phyloP scores from a whole-genome alignment of 2,329 filamentous ascomycete genomes.

The Penicillium psychrosexuale region DNA sequence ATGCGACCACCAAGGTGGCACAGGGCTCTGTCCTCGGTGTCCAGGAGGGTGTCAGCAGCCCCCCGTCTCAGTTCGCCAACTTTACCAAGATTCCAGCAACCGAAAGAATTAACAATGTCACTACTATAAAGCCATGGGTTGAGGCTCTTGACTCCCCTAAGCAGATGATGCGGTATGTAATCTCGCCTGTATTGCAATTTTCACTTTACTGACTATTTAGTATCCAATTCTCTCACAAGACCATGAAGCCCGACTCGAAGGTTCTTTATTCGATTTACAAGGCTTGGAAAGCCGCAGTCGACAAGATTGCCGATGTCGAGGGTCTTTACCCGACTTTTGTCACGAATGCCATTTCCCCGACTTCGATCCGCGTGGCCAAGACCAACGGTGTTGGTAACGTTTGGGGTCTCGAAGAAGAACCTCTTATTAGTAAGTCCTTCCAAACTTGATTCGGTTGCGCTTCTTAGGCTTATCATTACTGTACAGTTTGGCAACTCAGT shows the following conservation, averaged over 20 bases:
- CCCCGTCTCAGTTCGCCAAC: constrained; percentile 33
- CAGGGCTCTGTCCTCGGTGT: constrained; percentile 33
- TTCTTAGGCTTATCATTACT: neutral
- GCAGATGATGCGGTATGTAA: constrained; percentile 36
- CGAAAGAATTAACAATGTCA: constrained; percentile 28
- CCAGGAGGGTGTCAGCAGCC: constrained; percentile 33
- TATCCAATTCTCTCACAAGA: constrained; percentile 38
- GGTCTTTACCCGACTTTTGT: constrained; percentile 42
- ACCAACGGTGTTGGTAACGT: constrained; percentile 42
- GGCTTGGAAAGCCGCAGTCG: constrained; percentile 35
- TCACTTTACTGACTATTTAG: constrained; percentile 12
- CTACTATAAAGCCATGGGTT: constrained; percentile 28
- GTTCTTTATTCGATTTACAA: constrained; percentile 34
- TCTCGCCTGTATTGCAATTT: neutral
- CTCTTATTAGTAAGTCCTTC: constrained; percentile 30
- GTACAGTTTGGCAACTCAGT: constrained; percentile 39
- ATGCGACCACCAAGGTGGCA: constrained; percentile 23
- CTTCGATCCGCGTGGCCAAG: constrained; percentile 29
- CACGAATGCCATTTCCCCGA: constrained; percentile 29
- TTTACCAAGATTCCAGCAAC: constrained; percentile 31
- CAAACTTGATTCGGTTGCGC: neutral
- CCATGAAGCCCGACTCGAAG: constrained; percentile 37
- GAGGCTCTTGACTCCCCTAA: constrained; percentile 29
- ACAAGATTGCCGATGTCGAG: constrained; percentile 34
- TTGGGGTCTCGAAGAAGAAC: constrained; percentile 36